A percentile compares a stretch with the other conserved stretches of the same genome.
Conservation (phyloP, 768 basidiomycete genomes). For the Pulveroboletus ravenelii region DNA sequence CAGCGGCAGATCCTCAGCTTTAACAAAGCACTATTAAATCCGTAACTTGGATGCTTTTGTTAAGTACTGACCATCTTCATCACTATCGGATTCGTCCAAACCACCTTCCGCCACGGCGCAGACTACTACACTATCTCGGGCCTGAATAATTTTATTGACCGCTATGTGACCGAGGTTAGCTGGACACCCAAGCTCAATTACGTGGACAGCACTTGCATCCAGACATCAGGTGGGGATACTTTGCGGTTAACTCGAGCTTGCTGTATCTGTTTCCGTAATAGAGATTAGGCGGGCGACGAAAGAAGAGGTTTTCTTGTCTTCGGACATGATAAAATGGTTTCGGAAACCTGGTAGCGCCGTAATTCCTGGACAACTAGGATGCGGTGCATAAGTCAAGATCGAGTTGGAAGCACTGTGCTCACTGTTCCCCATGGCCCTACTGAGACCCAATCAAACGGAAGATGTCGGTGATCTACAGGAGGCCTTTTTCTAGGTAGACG, state of each 20-base stretch:
- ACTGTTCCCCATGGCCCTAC: slow-evolving; percentile 21
- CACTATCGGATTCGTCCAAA: slow-evolving; percentile 29
- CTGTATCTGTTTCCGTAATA: slow-evolving; percentile 21
- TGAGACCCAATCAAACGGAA: slow-evolving; percentile 17
- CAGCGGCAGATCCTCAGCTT: slow-evolving; percentile 16
- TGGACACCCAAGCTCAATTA: background rate
- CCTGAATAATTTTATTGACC: slow-evolving; percentile 50
- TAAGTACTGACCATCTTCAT: slow-evolving; percentile 19
- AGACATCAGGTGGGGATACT: slow-evolving; percentile 43
- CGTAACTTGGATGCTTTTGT: slow-evolving; percentile 14
- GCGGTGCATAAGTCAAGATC: background rate
- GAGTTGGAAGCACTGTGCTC: background rate
- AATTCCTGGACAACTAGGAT: slow-evolving; percentile 10
- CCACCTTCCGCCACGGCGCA: slow-evolving; percentile 47
- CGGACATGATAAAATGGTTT: slow-evolving; percentile 18
- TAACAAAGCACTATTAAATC: background rate
- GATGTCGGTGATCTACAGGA: slow-evolving; percentile 15
- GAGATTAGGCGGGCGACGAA: slow-evolving; percentile 21
- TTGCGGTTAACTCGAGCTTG: slow-evolving; percentile 24
- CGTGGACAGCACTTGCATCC: slow-evolving; percentile 28
- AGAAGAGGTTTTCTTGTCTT: slow-evolving; percentile 20
- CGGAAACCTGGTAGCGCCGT: slow-evolving; percentile 18
- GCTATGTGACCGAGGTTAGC: slow-evolving; percentile 31
- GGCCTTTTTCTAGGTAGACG: slow-evolving; percentile 13
- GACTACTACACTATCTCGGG: slow-evolving; percentile 37